phyloP scores from a whole-genome alignment of 139 green algal species.

The Chlorella sp. region DNA sequence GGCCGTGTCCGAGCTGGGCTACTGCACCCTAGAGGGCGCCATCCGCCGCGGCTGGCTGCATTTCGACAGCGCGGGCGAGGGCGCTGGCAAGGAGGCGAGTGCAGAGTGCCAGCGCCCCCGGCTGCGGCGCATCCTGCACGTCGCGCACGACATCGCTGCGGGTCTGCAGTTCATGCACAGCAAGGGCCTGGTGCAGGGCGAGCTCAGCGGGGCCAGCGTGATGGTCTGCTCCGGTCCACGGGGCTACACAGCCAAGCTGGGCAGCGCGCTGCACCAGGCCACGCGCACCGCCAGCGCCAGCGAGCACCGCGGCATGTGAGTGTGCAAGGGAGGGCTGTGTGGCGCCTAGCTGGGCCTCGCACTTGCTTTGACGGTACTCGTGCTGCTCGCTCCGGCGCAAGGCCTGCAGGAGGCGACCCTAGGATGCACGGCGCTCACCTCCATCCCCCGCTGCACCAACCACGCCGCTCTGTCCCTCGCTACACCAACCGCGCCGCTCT shows the following conservation, averaged over 20 bases:
- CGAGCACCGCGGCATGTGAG: too few relatives aligned
- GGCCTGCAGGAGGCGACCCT: too few relatives aligned
- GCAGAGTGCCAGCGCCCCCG: not conserved
- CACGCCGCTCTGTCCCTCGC: too few relatives aligned
- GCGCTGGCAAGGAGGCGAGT: not conserved
- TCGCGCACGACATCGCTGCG: not conserved
- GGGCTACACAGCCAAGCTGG: not conserved
- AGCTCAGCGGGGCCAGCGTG: not conserved
- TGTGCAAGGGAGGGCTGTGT: too few relatives aligned
- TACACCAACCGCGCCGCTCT: too few relatives aligned
- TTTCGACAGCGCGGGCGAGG: not conserved
- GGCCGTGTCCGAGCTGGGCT: not conserved
- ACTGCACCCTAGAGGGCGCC: not conserved
- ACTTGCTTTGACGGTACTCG: too few relatives aligned
- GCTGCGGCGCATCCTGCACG: not conserved
- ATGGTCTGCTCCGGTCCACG: not conserved
- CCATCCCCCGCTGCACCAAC: too few relatives aligned
- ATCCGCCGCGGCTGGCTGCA: conserved; percentile 1
- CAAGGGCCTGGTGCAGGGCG: not conserved
- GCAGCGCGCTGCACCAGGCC: too few relatives aligned
- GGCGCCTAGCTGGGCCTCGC: too few relatives aligned
- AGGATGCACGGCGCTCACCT: too few relatives aligned
- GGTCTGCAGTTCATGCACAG: not conserved
- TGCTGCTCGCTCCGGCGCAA: too few relatives aligned
- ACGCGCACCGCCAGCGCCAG: too few relatives aligned